phyloP scores from a whole-genome alignment of 1,139 yeast genomes.

The Suhomyces panamericanus region DNA sequence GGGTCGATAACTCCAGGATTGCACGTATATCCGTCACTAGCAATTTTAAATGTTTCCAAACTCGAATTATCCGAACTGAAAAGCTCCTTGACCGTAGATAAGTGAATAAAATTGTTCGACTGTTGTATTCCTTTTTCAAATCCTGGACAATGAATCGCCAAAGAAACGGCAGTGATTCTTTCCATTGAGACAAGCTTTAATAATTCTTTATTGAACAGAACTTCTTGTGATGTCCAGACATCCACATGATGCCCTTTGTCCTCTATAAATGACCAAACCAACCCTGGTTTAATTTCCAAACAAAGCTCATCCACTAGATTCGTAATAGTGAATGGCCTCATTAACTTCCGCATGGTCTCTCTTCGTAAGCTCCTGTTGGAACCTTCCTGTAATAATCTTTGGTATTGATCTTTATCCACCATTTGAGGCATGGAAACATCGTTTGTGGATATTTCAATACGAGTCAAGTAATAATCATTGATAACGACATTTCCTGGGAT shows the following conservation, averaged over 20 bases:
- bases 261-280: not conserved
- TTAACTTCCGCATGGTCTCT: not conserved
- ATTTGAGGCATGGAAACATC: not conserved
- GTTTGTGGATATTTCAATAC: too few relatives aligned
- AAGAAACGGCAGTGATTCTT: conserved; percentile 10
- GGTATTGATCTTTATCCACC: not conserved
- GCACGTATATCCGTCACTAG: not conserved
- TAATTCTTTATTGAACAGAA: not conserved
- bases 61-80: not conserved
- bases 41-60: not conserved
- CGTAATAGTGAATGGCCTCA: not conserved
- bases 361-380: not conserved
- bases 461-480: not conserved
- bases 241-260: not conserved
- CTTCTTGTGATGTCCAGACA: not conserved
- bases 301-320: not conserved
- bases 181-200: conserved; percentile 11
- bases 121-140: conserved; percentile 4
- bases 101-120: conserved; percentile 14
- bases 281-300: not conserved
- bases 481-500: not conserved
- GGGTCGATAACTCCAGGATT: too few relatives aligned
- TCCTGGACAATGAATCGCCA: not conserved
- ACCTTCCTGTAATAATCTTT: not conserved
- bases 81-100: conserved; percentile 2